Evolutionary conservation across 1,139 yeast species (phyloP), one percentile per base, ranked within the genome.

Genomic region (Kurtzmaniella quercitrusa): DNA sequence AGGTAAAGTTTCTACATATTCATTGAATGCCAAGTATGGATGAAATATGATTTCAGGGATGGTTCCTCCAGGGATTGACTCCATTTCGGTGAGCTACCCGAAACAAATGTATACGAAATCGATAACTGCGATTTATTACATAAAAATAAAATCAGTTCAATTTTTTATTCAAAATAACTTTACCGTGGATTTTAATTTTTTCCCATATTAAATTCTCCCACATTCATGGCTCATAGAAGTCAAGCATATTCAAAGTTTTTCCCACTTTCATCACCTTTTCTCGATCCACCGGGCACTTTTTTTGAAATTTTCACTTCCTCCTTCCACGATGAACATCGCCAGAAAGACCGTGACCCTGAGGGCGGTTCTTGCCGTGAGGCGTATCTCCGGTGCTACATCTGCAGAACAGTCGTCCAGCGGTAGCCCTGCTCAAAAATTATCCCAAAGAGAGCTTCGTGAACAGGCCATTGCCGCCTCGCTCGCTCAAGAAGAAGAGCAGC

Each of bases 401-500:
- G 48, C 46, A 18, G 47, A 35, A 16, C 33, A 33, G 21, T 30
- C 30, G 23, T 37, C 38, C 20, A 7, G 32, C 5, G 22, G 33
- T 12, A 14, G 16, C 9, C 9, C 14, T 9, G 23, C 18, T 34
- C n/a, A 28, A 21, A 20, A 38, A 21, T 43, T 52, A 32, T 50
- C 59, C 14, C 69, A 63, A 45, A 64, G 60, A 45, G 66, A 61
- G 44, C 49, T 63, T 28, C 66, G 76, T 53, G 76, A 71, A 48
- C 60, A 52, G 46, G 73, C 72, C 2, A 53, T 71, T 38, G 72
- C 75, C 1, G 75, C 70, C 46, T 76, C 76, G 0, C 59, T 70
- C 33, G 76, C 76, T 3, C 59, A 61, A 46, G 77, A 71, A 50
- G 76, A 70, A 59, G 74, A 65, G 47, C 67, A 66, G 22, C 56